Base-by-base conservation (phyloP, 352 stramenopile species). In the Phytophthora kernoviae region DNA sequence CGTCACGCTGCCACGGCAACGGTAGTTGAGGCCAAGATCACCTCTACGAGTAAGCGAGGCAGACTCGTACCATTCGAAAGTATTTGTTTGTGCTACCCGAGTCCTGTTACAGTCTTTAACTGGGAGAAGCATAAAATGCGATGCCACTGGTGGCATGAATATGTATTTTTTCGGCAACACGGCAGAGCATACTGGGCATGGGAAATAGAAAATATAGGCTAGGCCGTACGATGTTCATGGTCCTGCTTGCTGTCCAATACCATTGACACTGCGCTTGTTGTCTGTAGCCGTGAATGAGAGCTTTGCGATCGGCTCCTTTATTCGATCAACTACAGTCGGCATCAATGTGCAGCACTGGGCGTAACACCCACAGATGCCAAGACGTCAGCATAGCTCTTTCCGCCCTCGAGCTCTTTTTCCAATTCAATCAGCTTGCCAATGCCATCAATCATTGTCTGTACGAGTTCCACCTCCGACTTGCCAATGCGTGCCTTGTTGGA, bases 361-460 rank as follows among this genome's bases (percentile, higher is more conserved):
- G 77, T 81, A 40, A 89, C 77, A 21, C 79, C 79, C 32, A 82
- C 77, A 12, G 77, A 78, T 11, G 70, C 75, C 34, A 89, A 65
- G 42, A 89, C 77, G 24, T 87, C 79, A 18, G 64, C 79, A 47
- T 87, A 87, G 65, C 65, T 84, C 62, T 87, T 88, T 46, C 73
- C 78, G 2, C 20, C 78, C 21, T 85, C 75, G 41, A 98, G 75
- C 54, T 87, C 82, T 66, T 96, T 94, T 68, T 98, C 94, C 17
- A 98, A 69, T 43, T 94, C 80, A 60, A 98, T 97, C 57, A 98
- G 77, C 55, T 90, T 87, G 2, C 85, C 77, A 2, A 98, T 87
- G 22, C 94, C 94, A 61, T 98, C 88, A 50, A 98, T 97, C 92
- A 98, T 98, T 21, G 93, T 90, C 79, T 98, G 95, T 53, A 98